A percentile compares a stretch with the other conserved stretches of the same genome.
These are phyloP conservation scores for Malania oleifera DNA, from an alignment of 164 flowering plant genomes.

Conservation along the genomic window DNA sequence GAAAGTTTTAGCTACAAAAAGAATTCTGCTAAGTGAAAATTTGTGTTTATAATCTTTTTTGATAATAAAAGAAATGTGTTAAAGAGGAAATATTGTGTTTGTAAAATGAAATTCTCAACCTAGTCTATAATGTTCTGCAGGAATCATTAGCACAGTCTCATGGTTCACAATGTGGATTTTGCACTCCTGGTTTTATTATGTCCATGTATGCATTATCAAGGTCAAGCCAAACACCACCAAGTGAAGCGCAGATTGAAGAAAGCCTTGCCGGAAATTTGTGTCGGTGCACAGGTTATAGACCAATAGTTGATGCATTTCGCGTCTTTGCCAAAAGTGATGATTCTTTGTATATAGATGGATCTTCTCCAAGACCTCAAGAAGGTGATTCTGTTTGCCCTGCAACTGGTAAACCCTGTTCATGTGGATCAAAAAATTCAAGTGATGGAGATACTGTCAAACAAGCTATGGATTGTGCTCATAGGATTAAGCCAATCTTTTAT, in stretches of 20 bases:
- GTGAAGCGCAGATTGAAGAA: slow-evolving; percentile 89
- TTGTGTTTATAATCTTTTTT: too few species aligned
- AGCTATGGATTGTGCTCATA: slow-evolving; percentile 14
- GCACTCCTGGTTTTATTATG: slow-evolving; percentile 98
- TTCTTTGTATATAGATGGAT: slow-evolving; percentile 39
- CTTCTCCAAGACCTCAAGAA: slow-evolving; percentile 29
- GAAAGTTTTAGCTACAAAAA: too few species aligned
- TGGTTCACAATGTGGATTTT: slow-evolving; percentile 99
- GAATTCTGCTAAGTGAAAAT: too few species aligned
- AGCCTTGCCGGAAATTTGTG: slow-evolving; percentile 91
- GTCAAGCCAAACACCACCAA: slow-evolving; percentile 63
- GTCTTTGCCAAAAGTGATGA: slow-evolving; percentile 92
- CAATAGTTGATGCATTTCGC: slow-evolving; percentile 90
- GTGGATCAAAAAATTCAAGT: slow-evolving; percentile 37
- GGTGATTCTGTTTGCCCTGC: slow-evolving; percentile 73
- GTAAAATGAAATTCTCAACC: slow-evolving; percentile 1
- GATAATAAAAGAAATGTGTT: too few species aligned
- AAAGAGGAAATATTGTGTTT: too few species aligned
- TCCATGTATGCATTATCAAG: slow-evolving; percentile 91
- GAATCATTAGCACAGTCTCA: slow-evolving; percentile 76
- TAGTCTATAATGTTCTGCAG: slow-evolving; percentile 32
- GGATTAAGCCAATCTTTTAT: slow-evolving; percentile 42
- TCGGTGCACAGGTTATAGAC: slow-evolving; percentile 98
- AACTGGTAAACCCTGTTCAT: slow-evolving; percentile 92
- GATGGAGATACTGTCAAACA: slow-evolving; percentile 10